Percentiles rank a stretch among this genome's conserved stretches.
phyloP scores from a whole-genome alignment of 805 yeast genomes.

The Saccharomycopsis synnaedendra region DNA sequence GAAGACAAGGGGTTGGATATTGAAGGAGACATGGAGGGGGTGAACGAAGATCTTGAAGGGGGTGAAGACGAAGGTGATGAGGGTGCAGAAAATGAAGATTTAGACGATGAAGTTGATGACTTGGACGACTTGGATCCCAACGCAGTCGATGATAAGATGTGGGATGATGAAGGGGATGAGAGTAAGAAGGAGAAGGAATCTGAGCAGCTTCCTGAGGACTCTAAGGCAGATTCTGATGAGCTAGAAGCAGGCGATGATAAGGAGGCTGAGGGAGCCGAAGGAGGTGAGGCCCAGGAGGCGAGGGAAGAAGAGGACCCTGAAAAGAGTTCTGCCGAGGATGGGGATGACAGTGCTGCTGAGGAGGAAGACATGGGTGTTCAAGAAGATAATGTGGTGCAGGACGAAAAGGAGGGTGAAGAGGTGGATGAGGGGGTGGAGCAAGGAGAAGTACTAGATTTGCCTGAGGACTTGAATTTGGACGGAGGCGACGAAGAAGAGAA shows the following conservation, averaged over 20 bases:
- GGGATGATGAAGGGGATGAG: constrained; percentile 86
- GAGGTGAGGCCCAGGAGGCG: constrained; percentile 25
- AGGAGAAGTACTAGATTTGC: constrained; percentile 76
- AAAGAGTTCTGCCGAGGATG: constrained; percentile 21
- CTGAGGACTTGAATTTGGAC: constrained; percentile 86
- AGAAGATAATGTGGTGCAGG: constrained; percentile 43
- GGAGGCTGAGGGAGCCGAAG: constrained; percentile 21
- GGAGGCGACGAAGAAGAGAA: constrained; percentile 54
- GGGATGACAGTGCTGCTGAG: constrained; percentile 32
- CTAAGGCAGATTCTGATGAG: constrained; percentile 43
- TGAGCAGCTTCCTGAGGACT: constrained; percentile 52
- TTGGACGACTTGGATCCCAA: constrained; percentile 86
- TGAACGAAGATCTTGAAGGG: constrained; percentile 66
- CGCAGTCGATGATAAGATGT: constrained; percentile 94
- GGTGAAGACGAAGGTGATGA: constrained; percentile 47
- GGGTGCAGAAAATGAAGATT: constrained; percentile 39
- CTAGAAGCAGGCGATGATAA: constrained; percentile 31
- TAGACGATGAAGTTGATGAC: constrained; percentile 85
- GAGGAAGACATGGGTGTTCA: constrained; percentile 36
- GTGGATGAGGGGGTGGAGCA: constrained; percentile 74
- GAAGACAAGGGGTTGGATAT: constrained; percentile 87
- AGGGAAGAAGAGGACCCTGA: constrained; percentile 27
- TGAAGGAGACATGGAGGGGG: constrained; percentile 97
- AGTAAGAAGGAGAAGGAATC: constrained; percentile 73
- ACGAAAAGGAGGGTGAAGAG: constrained; percentile 63